phyloP scores from a whole-genome alignment of 345 rosid genomes.

The Lumnitzera racemosa region DNA sequence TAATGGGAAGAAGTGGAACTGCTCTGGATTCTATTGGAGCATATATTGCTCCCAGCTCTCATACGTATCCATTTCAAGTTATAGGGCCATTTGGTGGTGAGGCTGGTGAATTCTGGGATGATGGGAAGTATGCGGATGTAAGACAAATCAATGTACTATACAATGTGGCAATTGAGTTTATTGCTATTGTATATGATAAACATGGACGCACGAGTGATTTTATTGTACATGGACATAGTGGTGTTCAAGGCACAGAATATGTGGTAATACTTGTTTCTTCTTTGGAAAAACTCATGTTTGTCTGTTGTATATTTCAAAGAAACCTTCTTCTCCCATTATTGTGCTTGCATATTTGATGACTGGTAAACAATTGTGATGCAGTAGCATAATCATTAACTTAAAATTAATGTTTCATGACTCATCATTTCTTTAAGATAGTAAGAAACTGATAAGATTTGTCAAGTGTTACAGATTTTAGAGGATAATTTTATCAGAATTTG shows the following conservation, averaged over 20 bases:
- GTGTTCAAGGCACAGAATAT: conserved; percentile 2
- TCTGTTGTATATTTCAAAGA: no score
- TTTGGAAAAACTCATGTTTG: no score
- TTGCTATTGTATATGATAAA: conserved; percentile 1
- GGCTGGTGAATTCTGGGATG: conserved; percentile 5
- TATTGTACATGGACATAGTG: conserved; percentile 3
- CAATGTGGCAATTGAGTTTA: background rate
- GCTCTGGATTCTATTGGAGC: conserved; percentile 8
- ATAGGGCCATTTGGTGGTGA: background rate
- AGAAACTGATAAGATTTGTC: no score
- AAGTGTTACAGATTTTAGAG: no score
- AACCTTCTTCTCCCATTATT: no score
- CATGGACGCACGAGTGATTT: conserved; percentile 3
- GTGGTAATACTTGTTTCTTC: background rate
- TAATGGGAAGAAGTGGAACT: background rate
- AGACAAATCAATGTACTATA: conserved; percentile 7
- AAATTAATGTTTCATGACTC: no score
- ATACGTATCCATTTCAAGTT: conserved; percentile 1
- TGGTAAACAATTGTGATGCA: no score
- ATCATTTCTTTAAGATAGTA: no score
- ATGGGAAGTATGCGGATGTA: conserved; percentile 2
- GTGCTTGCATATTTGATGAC: no score
- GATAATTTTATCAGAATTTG: no score
- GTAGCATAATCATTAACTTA: no score
- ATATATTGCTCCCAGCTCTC: conserved; percentile 6